Evolutionary conservation across 1,139 yeast genomes (phyloP), one percentile per base, ranked within the genome.

Genomic region (Debaryomyces psychrophilus): DNA sequence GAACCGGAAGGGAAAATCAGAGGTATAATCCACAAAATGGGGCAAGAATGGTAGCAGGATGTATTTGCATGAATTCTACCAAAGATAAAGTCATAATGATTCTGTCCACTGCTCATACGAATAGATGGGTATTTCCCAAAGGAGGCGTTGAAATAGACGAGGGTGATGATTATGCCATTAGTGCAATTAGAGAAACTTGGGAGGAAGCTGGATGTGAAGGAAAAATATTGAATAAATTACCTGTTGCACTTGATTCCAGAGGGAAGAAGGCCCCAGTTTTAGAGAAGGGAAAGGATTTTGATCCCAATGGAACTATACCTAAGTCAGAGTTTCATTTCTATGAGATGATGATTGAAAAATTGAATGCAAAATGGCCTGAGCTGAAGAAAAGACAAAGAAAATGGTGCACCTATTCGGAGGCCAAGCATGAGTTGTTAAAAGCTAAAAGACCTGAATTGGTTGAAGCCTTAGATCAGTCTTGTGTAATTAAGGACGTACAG

Each of bases 111-210:
- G 82, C 83, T 12, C 82, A 82, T 49, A 75, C 74, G 29, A 78
- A 80, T 46, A 78, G 77, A 56, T 90, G 96, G 96, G 88, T 95
- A 11, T 67, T 93, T 8, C 99, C 99, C 3, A 95, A 93, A 60
- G 99, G 99, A 27, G 99, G 99, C 0, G 83, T 92, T 44, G 99
- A 93, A 64, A 61, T 65, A 36, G 99, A 93, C 63, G 99, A 93
- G 60, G 72, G 79, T 2, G 83, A 81, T 35, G 79, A 76, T 56
- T 73, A 53, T 46, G 65, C 66, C 12, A 66, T 68, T 8, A 71
- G 89, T 6, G 98, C 98, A 0, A 71, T 78, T 12, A 72, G 99
- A 49, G 99, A 93, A 63, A 88, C 96, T 0, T 93, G 99, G 99
- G 99, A 93, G 65, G 99, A 93, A 65, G 95, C 96, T 0, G 99